Base-by-base conservation (phyloP, 2,329 filamentous ascomycete species). In the Aureobasidium sp. region DNA sequence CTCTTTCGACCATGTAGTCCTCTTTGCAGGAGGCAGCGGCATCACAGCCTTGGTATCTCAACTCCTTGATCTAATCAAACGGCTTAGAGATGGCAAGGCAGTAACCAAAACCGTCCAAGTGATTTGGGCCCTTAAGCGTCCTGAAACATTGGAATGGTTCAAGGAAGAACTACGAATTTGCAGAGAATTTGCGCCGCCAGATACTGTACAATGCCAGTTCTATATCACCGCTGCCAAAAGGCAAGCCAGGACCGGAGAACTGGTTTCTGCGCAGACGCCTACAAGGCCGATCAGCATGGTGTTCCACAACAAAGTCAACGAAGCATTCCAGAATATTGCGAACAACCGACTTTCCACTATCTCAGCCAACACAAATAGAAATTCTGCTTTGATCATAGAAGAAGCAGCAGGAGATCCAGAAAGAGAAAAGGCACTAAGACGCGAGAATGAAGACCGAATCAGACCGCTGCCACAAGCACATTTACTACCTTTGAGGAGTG, bases 121-220 rank as follows among this genome's bases (percentile, higher is more conserved):
- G 1, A 84, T 97, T n/a, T 97, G 93, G 93, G 87, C 92, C 5
- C 79, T 97, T 67, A 96, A 94, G 75, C 85, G 89, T 62, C 86
- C 94, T 15, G 93, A 97, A 74, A 90, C 91, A 0, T 91, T 97
- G 86, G 91, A 97, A 72, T 97, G 93, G 93, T 97, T 97, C 81
- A 89, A 90, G 67, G 92, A 97, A 75, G 93, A 97, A 74, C 81
- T 97, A 63, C 85, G 92, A 52, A 96, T 97, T 69, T 96, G 93
- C 76, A 85, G 91, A 69, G 90, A 97, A 74, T 88, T 86, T 55
- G 92, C 93, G 10, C 93, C 93, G 1, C 89, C 90, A 0, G 90
- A 94, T 71, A 88, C 89, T 34, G 89, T 97, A 9, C 90, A 89
- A 27, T 97, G 92, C 78, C 92, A 96, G 73, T 97, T 97, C 79